Percentiles rank a stretch among this genome's conserved stretches.
Conservation (phyloP, 208 protist genomes). For the Trypanosoma conorhini region DNA sequence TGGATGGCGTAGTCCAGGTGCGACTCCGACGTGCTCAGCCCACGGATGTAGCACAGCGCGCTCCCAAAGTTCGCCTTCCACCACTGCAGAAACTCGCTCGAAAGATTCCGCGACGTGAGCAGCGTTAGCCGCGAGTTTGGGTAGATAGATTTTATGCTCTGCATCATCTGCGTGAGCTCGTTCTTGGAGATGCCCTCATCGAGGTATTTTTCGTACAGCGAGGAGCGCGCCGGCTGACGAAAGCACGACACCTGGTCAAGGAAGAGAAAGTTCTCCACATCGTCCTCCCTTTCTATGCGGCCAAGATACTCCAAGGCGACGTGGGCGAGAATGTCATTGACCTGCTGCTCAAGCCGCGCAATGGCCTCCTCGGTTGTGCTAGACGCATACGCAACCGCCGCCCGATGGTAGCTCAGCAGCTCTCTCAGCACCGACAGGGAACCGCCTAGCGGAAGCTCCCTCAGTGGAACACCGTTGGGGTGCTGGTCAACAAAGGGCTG, state of each 20-base stretch:
- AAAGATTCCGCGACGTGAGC: constrained; percentile 66
- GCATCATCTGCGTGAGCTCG: constrained; percentile 86
- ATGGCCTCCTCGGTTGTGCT: constrained; percentile 27
- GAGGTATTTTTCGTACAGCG: constrained; percentile 84
- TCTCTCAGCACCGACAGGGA: constrained; percentile 25
- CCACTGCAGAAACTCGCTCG: constrained; percentile 53
- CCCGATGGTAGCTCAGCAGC: constrained; percentile 31
- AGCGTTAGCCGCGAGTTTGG: constrained; percentile 59
- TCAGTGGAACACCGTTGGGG: constrained; percentile 39
- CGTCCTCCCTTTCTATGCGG: constrained; percentile 19
- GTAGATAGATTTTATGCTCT: constrained; percentile 78
- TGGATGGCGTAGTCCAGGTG: constrained; percentile 83
- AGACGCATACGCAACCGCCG: constrained; percentile 14
- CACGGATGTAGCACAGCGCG: constrained; percentile 77
- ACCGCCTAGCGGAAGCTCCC: constrained; percentile 39
- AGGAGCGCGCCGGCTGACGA: constrained; percentile 55
- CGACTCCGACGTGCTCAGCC: constrained; percentile 73
- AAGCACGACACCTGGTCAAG: constrained; percentile 87
- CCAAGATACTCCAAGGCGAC: constrained; percentile 35
- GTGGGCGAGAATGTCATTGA: constrained; percentile 53
- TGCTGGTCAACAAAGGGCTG: constrained; percentile 30
- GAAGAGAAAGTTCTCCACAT: constrained; percentile 80
- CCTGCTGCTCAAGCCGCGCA: constrained; percentile 34
- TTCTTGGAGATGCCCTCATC: constrained; percentile 78
- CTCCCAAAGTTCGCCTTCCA: constrained; percentile 66